Percentiles rank a stretch among this genome's conserved stretches.
Conservation (phyloP, 2,329 filamentous ascomycete species). For the Paraphaeosphaeria minitans region DNA sequence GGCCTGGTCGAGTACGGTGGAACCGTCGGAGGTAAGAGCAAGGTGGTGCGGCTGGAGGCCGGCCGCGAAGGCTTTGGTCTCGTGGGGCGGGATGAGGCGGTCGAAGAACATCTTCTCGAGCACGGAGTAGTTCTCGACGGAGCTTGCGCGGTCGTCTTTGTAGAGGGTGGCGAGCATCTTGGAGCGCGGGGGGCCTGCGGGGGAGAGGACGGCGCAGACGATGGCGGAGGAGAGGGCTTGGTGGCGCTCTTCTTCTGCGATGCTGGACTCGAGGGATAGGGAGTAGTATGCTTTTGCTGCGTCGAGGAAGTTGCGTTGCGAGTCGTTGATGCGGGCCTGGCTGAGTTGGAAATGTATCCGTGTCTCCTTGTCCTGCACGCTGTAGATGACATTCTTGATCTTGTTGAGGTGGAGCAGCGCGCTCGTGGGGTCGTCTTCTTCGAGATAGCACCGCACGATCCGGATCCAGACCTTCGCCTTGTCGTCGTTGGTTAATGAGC, state of each 20-base stretch:
- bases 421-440: conserved; percentile 85
- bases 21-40: conserved; percentile 85
- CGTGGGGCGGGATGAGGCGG: conserved; percentile 76
- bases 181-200: conserved; percentile 83
- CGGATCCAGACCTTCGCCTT: conserved; percentile 89
- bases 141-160: conserved; percentile 84
- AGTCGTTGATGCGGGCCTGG: conserved; percentile 91
- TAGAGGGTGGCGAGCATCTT: conserved; percentile 82
- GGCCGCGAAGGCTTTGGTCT: conserved; percentile 84
- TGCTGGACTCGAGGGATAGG: conserved; percentile 75
- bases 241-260: conserved; percentile 86
- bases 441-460: conserved; percentile 91
- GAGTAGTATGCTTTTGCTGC: conserved; percentile 88
- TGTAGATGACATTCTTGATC: conserved; percentile 89
- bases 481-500: conserved; percentile 79
- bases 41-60: conserved; percentile 86
- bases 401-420: conserved; percentile 92
- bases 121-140: conserved; percentile 81
- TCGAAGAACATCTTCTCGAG: conserved; percentile 98
- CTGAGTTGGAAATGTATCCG: conserved; percentile 87
- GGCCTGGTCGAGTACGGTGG: conserved; percentile 89
- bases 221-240: conserved; percentile 85
- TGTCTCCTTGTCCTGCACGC: conserved; percentile 73
- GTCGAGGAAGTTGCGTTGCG: conserved; percentile 85
- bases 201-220: conserved; percentile 89